phyloP scores from a whole-genome alignment of 129 eudicot genomes.

The Helianthus tuberosus region DNA sequence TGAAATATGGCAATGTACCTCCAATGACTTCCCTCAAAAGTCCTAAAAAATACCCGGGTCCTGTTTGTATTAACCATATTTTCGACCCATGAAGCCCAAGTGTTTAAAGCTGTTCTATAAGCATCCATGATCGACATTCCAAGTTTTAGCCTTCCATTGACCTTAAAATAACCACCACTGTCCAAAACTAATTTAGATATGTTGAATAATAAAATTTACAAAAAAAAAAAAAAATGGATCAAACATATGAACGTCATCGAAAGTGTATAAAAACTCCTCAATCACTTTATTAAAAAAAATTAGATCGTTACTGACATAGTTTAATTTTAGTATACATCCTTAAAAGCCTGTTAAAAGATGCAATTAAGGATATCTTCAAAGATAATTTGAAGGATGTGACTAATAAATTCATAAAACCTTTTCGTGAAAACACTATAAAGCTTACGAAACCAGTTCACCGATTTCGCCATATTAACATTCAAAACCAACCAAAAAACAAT shows the following conservation, averaged over 20 bases:
- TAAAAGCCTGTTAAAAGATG: background rate
- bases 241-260: background rate
- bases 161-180: slow-evolving; percentile 92
- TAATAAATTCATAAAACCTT: slow-evolving; percentile 40
- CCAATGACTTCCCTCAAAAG: slow-evolving; percentile 94
- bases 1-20: slow-evolving; percentile 50
- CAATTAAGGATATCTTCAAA: background rate
- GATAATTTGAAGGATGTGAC: slow-evolving; percentile 46
- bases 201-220: background rate
- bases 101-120: slow-evolving; percentile 59
- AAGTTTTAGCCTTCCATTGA: slow-evolving; percentile 67
- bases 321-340: background rate
- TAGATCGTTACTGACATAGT: background rate
- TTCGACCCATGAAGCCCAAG: slow-evolving; percentile 94
- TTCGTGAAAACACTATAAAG: slow-evolving; percentile 59
- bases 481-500: background rate
- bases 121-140: slow-evolving; percentile 76
- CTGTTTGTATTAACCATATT: slow-evolving; percentile 55
- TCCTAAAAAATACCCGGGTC: slow-evolving; percentile 83
- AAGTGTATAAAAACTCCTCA: background rate
- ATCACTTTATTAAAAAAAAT: background rate
- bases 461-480: background rate
- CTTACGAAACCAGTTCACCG: too few species aligned
- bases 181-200: slow-evolving; percentile 12
- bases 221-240: background rate